phyloP scores from a whole-genome alignment of 768 basidiomycete species.

The Lentinula sp. region DNA sequence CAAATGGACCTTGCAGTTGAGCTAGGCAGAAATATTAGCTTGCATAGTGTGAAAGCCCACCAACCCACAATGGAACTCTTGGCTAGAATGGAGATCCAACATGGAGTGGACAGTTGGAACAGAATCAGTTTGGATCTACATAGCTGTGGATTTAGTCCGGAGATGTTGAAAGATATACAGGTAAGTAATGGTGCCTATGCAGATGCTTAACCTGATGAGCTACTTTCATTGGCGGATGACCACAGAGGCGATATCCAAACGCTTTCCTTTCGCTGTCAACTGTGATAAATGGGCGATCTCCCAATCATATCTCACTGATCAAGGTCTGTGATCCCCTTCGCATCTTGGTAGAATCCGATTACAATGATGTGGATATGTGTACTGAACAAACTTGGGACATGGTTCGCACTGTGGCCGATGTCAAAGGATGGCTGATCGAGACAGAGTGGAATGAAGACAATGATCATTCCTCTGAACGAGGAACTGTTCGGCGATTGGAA shows the following conservation, averaged over 20 bases:
- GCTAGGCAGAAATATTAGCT: slow-evolving; percentile 67
- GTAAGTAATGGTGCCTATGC: slow-evolving; percentile 26
- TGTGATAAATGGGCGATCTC: slow-evolving; percentile 71
- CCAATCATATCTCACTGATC: slow-evolving; percentile 59
- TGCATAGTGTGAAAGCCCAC: slow-evolving; percentile 83
- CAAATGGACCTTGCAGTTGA: slow-evolving; percentile 86
- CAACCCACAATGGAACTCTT: slow-evolving; percentile 65
- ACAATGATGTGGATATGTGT: slow-evolving; percentile 55
- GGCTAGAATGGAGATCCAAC: slow-evolving; percentile 46
- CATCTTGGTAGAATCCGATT: slow-evolving; percentile 86
- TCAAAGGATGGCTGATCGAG: slow-evolving; percentile 78
- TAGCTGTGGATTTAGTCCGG: slow-evolving; percentile 77
- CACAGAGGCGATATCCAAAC: slow-evolving; percentile 66
- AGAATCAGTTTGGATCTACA: slow-evolving; percentile 83
- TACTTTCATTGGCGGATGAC: not conserved
- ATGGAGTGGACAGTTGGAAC: slow-evolving; percentile 51
- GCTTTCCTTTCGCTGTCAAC: slow-evolving; percentile 86
- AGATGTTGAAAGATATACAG: slow-evolving; percentile 73
- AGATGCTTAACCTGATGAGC: not conserved
- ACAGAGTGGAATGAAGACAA: slow-evolving; percentile 40
- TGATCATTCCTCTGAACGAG: slow-evolving; percentile 38
- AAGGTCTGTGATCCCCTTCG: slow-evolving; percentile 54
- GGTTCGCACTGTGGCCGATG: slow-evolving; percentile 59
- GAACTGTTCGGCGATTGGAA: slow-evolving; percentile 60
- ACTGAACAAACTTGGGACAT: slow-evolving; percentile 73